Base-by-base conservation (phyloP, 805 yeast species). In the Lachancea dasiensis region DNA sequence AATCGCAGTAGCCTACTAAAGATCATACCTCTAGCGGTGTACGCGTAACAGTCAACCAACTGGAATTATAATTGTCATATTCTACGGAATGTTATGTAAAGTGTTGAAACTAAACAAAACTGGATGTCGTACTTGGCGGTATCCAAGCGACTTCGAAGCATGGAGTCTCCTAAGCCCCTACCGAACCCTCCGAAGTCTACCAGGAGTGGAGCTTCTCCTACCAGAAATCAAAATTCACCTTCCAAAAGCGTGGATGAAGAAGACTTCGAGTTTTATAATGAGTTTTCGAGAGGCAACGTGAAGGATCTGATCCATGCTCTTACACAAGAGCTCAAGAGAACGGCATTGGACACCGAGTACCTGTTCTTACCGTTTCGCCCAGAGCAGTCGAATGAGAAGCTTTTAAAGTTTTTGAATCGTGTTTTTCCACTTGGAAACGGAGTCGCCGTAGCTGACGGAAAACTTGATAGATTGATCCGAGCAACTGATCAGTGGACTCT, bases 351-450 rank as follows among this genome's bases (percentile, higher is more conserved):
- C 49, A 73, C 85, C 0, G 94, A 94, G 5, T 79, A 79, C 38
- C 58, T 87, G 1, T 68, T 86, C 48, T 67, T 87, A 25, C 92
- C 95, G 0, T 85, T 81, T 61, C 63, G 95, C 38, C 81, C 89
- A 1, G 76, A 77, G 43, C 73, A 76, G 38, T 73, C 75, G 35
- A 86, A 81, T 51, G 62, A 66, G 28, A 77, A 73, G 32, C 65
- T 86, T 19, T 71, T 79, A 34, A 54, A 58, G 17, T 77, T 85
- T 36, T 56, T 87, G 17, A 70, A 71, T 33, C 60, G 62, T 4
- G 64, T 85, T 2, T 78, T 83, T 43, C 83, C 83, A 2, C 52
- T 67, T 30, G 85, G 85, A 0, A 61, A 67, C 45, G 63, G 70
- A 9, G 53, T 54, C 25, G 67, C 70, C 18, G 62, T 80, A 17